phyloP scores from a whole-genome alignment of 2,329 filamentous ascomycete species.

The Ophiocordyceps robertsii region DNA sequence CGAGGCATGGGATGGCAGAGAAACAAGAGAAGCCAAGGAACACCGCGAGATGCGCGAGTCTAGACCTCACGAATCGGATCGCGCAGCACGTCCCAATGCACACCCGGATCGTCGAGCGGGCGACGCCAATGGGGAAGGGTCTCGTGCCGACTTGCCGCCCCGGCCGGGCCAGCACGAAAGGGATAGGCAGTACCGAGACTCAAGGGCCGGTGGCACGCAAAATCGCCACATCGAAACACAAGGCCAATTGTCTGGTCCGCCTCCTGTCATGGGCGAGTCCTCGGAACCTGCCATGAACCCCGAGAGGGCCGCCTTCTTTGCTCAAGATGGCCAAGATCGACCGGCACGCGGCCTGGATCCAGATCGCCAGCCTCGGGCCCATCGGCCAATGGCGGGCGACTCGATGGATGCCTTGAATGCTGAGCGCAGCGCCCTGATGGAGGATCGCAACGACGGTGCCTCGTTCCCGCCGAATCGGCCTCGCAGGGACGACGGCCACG shows the following conservation, averaged over 20 bases:
- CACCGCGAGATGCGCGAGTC: conserved; percentile 19
- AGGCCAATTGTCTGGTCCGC: conserved; percentile 11
- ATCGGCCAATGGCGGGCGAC: conserved; percentile 13
- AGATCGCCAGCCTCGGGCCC: conserved; percentile 15
- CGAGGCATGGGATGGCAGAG: conserved; percentile 22
- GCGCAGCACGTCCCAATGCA: conserved; percentile 28
- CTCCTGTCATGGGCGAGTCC: conserved; percentile 8
- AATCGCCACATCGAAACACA: conserved; percentile 19
- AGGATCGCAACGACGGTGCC: conserved; percentile 20
- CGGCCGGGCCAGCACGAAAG: conserved; percentile 28
- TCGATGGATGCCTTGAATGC: conserved; percentile 30
- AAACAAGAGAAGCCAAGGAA: conserved; percentile 16
- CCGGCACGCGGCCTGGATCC: conserved; percentile 13
- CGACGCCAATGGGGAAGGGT: conserved; percentile 17
- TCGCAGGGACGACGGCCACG: conserved; percentile 29
- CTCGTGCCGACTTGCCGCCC: conserved; percentile 17
- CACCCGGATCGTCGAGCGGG: conserved; percentile 26
- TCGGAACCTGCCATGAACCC: conserved; percentile 40
- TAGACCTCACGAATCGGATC: conserved; percentile 25
- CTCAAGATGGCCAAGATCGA: conserved; percentile 17
- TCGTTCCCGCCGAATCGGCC: conserved; percentile 17
- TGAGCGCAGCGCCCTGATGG: conserved; percentile 31
- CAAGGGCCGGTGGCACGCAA: conserved; percentile 11
- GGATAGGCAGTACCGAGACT: conserved; percentile 21
- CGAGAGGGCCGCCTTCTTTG: conserved; percentile 37